A percentile compares a stretch with the other conserved stretches of the same genome.
These are phyloP conservation scores for Xylariaceae sp. DNA, from an alignment of 2,329 filamentous ascomycete species.

Conservation along the genomic window DNA sequence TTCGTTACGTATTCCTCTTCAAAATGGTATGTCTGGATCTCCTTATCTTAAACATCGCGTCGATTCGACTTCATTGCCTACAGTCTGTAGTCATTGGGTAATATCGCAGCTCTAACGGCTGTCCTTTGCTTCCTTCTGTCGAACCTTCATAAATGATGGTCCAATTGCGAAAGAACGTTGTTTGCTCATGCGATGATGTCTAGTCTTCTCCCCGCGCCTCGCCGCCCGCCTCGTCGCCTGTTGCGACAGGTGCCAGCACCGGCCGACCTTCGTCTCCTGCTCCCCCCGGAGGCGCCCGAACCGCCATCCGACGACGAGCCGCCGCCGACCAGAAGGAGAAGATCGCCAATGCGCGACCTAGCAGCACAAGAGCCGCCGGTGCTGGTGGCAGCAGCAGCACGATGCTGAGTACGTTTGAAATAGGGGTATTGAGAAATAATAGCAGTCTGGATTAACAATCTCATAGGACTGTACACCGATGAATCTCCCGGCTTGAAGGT, in stretches of 20 bases:
- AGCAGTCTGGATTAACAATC: conserved; percentile 24
- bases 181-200: background rate
- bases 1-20: background rate
- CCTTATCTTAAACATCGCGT: background rate
- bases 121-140: background rate
- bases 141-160: background rate
- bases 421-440: conserved; percentile 2
- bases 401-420: conserved; percentile 76
- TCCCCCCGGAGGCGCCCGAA: conserved; percentile 88
- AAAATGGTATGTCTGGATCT: conserved; percentile 17
- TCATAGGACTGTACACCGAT: conserved; percentile 84
- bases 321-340: conserved; percentile 97
- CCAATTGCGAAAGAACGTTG: conserved; percentile 1
- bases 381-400: conserved; percentile 95
- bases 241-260: conserved; percentile 61
- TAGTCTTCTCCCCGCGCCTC: conserved; percentile 56
- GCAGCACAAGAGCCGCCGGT: conserved; percentile 86
- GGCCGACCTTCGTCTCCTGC: conserved; percentile 80
- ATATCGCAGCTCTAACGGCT: conserved; percentile 10
- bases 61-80: background rate
- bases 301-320: conserved; percentile 89
- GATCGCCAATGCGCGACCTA: conserved; percentile 86
- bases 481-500: conserved; percentile 97
- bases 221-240: conserved; percentile 52
- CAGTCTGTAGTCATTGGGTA: background rate